Conservation (phyloP, 169 alveolate genomes). For the Eimeria praecox region DNA sequence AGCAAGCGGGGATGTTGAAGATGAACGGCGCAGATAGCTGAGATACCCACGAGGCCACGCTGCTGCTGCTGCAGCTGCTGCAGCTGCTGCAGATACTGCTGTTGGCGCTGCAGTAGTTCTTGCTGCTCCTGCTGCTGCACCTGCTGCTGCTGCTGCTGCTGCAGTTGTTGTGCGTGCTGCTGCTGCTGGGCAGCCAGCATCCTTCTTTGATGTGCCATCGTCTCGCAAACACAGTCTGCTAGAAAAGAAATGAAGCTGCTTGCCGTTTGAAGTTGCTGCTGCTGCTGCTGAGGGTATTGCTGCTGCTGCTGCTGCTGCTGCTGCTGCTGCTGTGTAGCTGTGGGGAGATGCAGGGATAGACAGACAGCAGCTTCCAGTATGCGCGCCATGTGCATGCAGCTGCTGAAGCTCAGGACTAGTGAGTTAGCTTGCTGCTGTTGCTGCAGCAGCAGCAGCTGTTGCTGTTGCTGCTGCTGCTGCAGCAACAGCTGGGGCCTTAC, state of each 20-base stretch:
- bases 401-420: not conserved
- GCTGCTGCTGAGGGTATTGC: constrained; percentile 3
- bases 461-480: constrained; percentile 47
- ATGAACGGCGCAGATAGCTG: constrained; percentile 42
- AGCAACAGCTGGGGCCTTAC: constrained; percentile 1
- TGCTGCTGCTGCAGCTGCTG: constrained; percentile 39
- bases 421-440: not conserved
- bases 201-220: not conserved
- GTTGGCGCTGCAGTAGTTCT: not conserved
- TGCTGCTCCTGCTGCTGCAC: not conserved
- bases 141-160: constrained; percentile 2
- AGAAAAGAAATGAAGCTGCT: not conserved
- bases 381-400: constrained; percentile 60
- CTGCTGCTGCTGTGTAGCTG: not conserved
- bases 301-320: not conserved
- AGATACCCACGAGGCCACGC: constrained; percentile 58
- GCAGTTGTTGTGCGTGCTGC: not conserved
- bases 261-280: not conserved
- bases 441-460: not conserved
- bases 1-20: not conserved
- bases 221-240: not conserved
- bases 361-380: not conserved
- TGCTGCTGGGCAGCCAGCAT: not conserved
- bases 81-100: not conserved
- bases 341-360: constrained; percentile 26